Evolutionary conservation across 1,284 basidiomycete species (phyloP), one percentile per base, ranked within the genome.

Genomic region (Apiotrichum mycotoxinovorans): DNA sequence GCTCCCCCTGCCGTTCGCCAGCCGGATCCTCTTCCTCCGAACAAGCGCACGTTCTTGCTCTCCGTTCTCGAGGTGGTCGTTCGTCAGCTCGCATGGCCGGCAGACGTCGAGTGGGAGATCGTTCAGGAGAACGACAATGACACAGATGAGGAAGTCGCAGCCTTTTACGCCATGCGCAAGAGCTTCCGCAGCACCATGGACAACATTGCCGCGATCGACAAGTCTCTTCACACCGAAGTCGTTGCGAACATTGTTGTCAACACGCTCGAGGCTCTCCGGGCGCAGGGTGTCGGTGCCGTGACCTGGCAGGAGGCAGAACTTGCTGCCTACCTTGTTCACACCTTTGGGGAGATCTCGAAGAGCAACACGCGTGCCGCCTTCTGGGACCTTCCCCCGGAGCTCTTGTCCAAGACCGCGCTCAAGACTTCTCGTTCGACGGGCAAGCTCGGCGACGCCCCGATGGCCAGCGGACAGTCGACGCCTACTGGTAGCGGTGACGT

Each of bases 301-400:
- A 84, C 88, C 50, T 99, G 97, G 97, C 87, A 94, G 70, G 88
- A 96, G 67, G 89, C 89, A 1, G 96, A 99, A 74, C 82, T 98
- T 22, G 92, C 91, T 0, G 80, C 97, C 18, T 92, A 92, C 73
- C 83, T 98, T 27, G 86, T 97, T 1, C 97, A 86, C 73, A 89
- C 94, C 35, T 98, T 92, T 68, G 94, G 93, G 41, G 95, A 98
- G 74, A 85, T 93, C 64, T 69, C 68, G 26, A 89, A 87, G 61
- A 71, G 70, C 73, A 72, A 70, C 61, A 70, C 73, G 5, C 71
- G 75, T 7, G 72, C 72, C 15, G 77, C 75, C 0, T 79, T 78
- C 61, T 76, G 71, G 61, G 70, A 78, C 45, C 68, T 79, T 25
- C 77, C 78, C 12, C 58, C 66, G 5, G 76, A 79, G 44, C 54